Evolutionary conservation across 1,139 yeast genomes (phyloP).

Genomic region (Magnusiomyces ingens): DNA sequence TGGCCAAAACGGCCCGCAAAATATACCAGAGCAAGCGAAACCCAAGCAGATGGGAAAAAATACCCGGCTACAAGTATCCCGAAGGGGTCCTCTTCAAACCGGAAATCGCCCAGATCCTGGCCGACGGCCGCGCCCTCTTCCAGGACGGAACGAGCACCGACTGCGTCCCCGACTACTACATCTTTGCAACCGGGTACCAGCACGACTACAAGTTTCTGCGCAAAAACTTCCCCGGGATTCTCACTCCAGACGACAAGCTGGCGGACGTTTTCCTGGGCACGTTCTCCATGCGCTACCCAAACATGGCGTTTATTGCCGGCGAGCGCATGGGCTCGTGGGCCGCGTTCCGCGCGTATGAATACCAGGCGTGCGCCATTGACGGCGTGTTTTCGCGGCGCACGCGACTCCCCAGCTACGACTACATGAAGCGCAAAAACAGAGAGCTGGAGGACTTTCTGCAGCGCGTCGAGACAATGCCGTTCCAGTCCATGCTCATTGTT

Average conservation of each 20-base stretch:
- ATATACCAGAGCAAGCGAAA: conserved; percentile 1
- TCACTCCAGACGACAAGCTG: neutral
- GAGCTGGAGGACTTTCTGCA: neutral
- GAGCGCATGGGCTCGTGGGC: conserved; percentile 1
- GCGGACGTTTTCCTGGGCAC: neutral
- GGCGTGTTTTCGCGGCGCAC: neutral
- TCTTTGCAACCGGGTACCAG: neutral
- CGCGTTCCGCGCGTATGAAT: neutral
- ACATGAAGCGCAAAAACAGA: neutral
- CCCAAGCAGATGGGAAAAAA: conserved; percentile 2
- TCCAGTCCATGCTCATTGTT: conserved; percentile 1
- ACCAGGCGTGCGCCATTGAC: conserved; percentile 1
- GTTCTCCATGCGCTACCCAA: neutral
- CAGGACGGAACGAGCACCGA: neutral
- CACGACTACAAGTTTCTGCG: conserved; percentile 1
- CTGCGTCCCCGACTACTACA: neutral
- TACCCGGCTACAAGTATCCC: neutral
- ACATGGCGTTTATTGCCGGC: neutral
- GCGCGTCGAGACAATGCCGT: neutral
- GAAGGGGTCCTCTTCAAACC: neutral
- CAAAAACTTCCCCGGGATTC: neutral
- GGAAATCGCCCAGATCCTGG: neutral
- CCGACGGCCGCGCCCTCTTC: neutral
- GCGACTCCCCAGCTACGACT: neutral
- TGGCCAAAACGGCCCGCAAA: neutral